These are phyloP conservation scores for Pulveroboletus sp. DNA, from an alignment of 768 basidiomycete species.

Conservation along the genomic window DNA sequence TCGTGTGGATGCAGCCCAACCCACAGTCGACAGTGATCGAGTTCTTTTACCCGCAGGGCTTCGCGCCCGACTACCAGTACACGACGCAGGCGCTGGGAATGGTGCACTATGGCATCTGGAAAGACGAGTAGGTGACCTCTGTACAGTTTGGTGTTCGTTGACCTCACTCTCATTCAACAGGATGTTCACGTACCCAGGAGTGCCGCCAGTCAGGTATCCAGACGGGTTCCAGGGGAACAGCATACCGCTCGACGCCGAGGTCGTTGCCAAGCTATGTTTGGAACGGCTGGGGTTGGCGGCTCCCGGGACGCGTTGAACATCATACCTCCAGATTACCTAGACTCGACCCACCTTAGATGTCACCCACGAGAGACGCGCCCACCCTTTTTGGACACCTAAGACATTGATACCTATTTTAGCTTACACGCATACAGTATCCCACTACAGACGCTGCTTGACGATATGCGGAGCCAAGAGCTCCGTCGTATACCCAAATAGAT, in stretches of 20 bases:
- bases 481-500: too few relatives aligned
- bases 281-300: conserved; percentile 41
- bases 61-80: conserved; percentile 83
- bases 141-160: not conserved
- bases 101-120: conserved; percentile 84
- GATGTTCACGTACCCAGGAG: conserved; percentile 67
- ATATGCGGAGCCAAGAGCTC: too few relatives aligned
- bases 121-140: conserved; percentile 46
- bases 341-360: too few relatives aligned
- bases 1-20: conserved; percentile 89
- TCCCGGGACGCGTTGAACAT: not conserved
- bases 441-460: too few relatives aligned
- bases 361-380: too few relatives aligned
- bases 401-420: too few relatives aligned
- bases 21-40: conserved; percentile 86
- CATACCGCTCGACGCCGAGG: conserved; percentile 76
- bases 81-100: conserved; percentile 81
- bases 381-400: too few relatives aligned
- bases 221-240: conserved; percentile 86
- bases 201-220: conserved; percentile 69
- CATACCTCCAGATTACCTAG: too few relatives aligned
- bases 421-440: too few relatives aligned
- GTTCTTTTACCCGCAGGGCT: conserved; percentile 82
- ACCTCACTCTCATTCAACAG: conserved; percentile 32
- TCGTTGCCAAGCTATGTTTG: conserved; percentile 57